Evolutionary conservation across 352 stramenopile species (phyloP).

Genomic region (Peronosclerospora sorghi): DNA sequence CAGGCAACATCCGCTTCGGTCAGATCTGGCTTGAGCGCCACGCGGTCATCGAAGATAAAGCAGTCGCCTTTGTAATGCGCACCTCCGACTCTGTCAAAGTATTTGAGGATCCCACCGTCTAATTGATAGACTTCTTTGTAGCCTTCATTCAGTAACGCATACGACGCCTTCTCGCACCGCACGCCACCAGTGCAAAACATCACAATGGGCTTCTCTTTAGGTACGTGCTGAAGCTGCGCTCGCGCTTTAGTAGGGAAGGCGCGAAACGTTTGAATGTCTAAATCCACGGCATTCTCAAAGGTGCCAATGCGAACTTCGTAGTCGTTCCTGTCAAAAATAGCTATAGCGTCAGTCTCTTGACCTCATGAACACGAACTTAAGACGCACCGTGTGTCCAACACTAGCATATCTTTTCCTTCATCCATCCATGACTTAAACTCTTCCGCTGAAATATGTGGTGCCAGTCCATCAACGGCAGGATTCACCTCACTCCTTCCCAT

Average conservation of each 20-base stretch:
- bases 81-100: slow-evolving; percentile 63
- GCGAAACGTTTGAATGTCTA: slow-evolving; percentile 65
- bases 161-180: slow-evolving; percentile 64
- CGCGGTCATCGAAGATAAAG: slow-evolving; percentile 74
- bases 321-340: slow-evolving; percentile 38
- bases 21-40: slow-evolving; percentile 48
- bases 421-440: slow-evolving; percentile 68
- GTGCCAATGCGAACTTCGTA: slow-evolving; percentile 67
- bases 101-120: slow-evolving; percentile 66
- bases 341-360: slow-evolving; percentile 6
- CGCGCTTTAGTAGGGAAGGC: slow-evolving; percentile 36
- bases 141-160: slow-evolving; percentile 43
- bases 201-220: slow-evolving; percentile 63
- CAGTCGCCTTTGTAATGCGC: slow-evolving; percentile 65
- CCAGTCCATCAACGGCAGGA: slow-evolving; percentile 34
- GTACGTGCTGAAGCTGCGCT: slow-evolving; percentile 31
- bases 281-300: slow-evolving; percentile 56
- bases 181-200: slow-evolving; percentile 77
- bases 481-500: slow-evolving; percentile 43
- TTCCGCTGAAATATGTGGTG: slow-evolving; percentile 43
- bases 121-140: slow-evolving; percentile 57
- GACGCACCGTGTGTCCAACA: slow-evolving; percentile 50
- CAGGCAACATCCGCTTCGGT: slow-evolving; percentile 27
- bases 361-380: not conserved
- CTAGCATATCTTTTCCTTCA: slow-evolving; percentile 48